phyloP scores from a whole-genome alignment of 352 stramenopile species.

The Globisporangium cederbergense region DNA sequence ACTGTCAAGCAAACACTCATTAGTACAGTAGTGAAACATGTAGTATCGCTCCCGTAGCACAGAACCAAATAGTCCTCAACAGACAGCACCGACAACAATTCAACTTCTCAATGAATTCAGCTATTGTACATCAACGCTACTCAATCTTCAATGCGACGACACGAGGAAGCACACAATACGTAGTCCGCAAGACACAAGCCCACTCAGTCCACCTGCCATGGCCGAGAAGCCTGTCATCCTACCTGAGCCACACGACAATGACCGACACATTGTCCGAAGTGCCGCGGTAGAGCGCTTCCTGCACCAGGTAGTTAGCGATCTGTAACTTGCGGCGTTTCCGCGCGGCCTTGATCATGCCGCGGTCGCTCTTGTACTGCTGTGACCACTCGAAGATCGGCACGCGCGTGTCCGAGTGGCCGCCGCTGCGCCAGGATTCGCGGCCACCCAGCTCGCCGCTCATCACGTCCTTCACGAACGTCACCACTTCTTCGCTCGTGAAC shows the following conservation, averaged over 20 bases:
- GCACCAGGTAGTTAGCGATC: slow-evolving; percentile 90
- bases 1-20: no score
- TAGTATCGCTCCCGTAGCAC: no score
- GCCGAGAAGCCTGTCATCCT: slow-evolving; percentile 1
- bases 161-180: neutral
- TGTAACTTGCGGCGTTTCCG: slow-evolving; percentile 84
- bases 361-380: slow-evolving; percentile 87
- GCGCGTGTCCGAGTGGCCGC: slow-evolving; percentile 75
- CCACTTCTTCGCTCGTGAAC: slow-evolving; percentile 89
- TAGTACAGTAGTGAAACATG: no score
- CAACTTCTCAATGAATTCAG: neutral
- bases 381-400: slow-evolving; percentile 89
- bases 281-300: slow-evolving; percentile 88
- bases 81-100: neutral
- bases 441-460: slow-evolving; percentile 81
- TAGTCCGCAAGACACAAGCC: neutral
- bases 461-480: slow-evolving; percentile 90
- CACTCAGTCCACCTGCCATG: neutral
- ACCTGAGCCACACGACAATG: slow-evolving; percentile 88
- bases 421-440: slow-evolving; percentile 76
- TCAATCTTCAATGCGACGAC: neutral
- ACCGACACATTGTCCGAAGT: slow-evolving; percentile 92
- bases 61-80: neutral
- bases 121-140: neutral
- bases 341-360: slow-evolving; percentile 88